phyloP scores from a whole-genome alignment of 345 rosid species.

The Euphorbia peplus region DNA sequence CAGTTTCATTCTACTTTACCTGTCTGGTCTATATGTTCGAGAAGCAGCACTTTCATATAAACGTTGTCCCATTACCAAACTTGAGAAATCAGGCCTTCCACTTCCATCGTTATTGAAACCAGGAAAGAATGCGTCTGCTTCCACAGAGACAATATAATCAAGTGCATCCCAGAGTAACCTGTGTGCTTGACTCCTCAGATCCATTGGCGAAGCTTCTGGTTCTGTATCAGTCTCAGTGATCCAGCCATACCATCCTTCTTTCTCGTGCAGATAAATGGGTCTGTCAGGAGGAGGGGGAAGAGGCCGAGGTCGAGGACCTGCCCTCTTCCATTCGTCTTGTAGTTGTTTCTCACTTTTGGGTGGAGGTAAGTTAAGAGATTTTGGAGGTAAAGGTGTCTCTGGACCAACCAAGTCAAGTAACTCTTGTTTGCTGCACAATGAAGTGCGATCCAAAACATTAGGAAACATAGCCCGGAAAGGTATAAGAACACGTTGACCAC shows the following conservation, averaged over 20 bases:
- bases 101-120: conserved; percentile 86
- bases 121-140: conserved; percentile 92
- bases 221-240: conserved; percentile 67
- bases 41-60: conserved; percentile 83
- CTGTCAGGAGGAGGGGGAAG: conserved; percentile 99
- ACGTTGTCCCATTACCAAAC: conserved; percentile 97
- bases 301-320: conserved; percentile 98
- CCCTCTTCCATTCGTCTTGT: conserved; percentile 82
- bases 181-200: conserved; percentile 86
- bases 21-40: conserved; percentile 86
- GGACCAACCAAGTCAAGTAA: conserved; percentile 75
- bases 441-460: conserved; percentile 72
- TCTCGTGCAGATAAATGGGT: conserved; percentile 87
- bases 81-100: conserved; percentile 86
- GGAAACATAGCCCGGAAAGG: conserved; percentile 92
- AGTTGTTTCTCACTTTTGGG: conserved; percentile 61
- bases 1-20: conserved; percentile 39
- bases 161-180: conserved; percentile 94
- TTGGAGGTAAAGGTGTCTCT: conserved; percentile 61
- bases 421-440: conserved; percentile 70
- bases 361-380: conserved; percentile 41
- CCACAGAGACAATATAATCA: conserved; percentile 80
- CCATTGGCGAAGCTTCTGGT: conserved; percentile 72
- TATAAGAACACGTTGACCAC: conserved; percentile 88
- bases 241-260: conserved; percentile 99